Percentiles rank a stretch among this genome's conserved stretches.
These are phyloP conservation scores for Neoboletus subvelutipes DNA, from an alignment of 768 basidiomycete species.

Conservation along the genomic window DNA sequence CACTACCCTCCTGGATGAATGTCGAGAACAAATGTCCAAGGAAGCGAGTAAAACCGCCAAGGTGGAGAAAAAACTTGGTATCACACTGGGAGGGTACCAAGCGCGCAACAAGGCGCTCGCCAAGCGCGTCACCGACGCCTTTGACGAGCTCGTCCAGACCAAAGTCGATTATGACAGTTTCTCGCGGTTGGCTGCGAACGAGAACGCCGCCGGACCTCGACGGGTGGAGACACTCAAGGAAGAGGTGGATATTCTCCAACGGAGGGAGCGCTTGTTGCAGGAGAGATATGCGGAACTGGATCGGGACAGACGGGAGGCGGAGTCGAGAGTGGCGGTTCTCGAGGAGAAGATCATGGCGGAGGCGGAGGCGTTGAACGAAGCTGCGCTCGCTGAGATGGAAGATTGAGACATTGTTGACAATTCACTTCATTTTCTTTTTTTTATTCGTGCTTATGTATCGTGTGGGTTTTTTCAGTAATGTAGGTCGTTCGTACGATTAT, in stretches of 20 bases:
- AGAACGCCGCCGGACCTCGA: conserved; percentile 73
- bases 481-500: not conserved
- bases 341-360: conserved; percentile 89
- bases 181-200: conserved; percentile 64
- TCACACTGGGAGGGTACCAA: conserved; percentile 90
- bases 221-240: conserved; percentile 78
- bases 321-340: conserved; percentile 55
- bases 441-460: conserved; percentile 12
- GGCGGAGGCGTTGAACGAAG: conserved; percentile 80
- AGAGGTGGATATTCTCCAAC: conserved; percentile 80
- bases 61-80: conserved; percentile 85
- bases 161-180: conserved; percentile 81
- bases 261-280: conserved; percentile 77
- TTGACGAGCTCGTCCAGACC: conserved; percentile 65
- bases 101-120: conserved; percentile 65
- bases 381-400: conserved; percentile 66
- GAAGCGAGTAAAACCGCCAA: conserved; percentile 82
- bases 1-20: conserved; percentile 54
- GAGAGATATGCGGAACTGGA: conserved; percentile 82
- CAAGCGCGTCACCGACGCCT: conserved; percentile 62
- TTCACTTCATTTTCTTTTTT: not conserved
- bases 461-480: not conserved
- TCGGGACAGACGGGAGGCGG: conserved; percentile 60
- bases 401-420: conserved; percentile 8
- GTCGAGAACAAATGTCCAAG: conserved; percentile 69